These are phyloP conservation scores for Plasmodium sp. DNA, from an alignment of 169 alveolate species.

Conservation along the genomic window DNA sequence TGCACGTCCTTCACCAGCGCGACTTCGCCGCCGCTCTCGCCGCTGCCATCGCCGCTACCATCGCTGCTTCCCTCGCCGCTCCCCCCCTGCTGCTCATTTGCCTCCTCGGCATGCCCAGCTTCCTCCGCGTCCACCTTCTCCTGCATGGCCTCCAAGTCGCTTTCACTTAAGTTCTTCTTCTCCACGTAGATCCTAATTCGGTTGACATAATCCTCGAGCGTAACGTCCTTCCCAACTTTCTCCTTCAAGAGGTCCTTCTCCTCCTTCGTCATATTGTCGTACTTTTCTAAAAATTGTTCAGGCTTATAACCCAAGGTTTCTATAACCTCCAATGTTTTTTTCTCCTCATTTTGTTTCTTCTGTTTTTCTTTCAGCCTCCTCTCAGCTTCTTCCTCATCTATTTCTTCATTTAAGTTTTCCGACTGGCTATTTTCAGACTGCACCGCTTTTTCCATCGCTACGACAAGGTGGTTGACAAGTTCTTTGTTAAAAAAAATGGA, in stretches of 20 bases:
- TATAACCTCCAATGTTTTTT: neutral
- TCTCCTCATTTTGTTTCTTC: neutral
- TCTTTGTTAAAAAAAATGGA: slow-evolving; percentile 19
- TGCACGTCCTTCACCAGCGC: slow-evolving; percentile 14
- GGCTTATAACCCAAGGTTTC: slow-evolving; percentile 39
- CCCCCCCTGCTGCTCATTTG: neutral
- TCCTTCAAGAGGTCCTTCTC: slow-evolving; percentile 28
- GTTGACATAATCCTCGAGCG: slow-evolving; percentile 23
- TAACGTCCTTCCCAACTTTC: slow-evolving; percentile 31
- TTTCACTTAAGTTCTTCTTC: slow-evolving; percentile 1
- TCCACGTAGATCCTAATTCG: slow-evolving; percentile 8
- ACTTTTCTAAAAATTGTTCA: slow-evolving; percentile 29
- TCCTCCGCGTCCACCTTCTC: slow-evolving; percentile 5
- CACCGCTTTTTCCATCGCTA: slow-evolving; percentile 33
- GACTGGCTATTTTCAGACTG: neutral
- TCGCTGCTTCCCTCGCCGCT: neutral
- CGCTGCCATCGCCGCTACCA: neutral
- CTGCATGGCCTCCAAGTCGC: neutral
- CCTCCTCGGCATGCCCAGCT: neutral
- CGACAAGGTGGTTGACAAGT: neutral
- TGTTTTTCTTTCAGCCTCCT: neutral
- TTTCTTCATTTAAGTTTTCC: neutral
- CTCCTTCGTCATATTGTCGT: slow-evolving; percentile 31
- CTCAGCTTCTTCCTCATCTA: slow-evolving; percentile 17
- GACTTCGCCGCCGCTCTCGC: neutral